Percentiles rank a stretch among this genome's conserved stretches.
phyloP scores from a whole-genome alignment of 2,329 filamentous ascomycete genomes.

The Grosmannia clavigera region DNA sequence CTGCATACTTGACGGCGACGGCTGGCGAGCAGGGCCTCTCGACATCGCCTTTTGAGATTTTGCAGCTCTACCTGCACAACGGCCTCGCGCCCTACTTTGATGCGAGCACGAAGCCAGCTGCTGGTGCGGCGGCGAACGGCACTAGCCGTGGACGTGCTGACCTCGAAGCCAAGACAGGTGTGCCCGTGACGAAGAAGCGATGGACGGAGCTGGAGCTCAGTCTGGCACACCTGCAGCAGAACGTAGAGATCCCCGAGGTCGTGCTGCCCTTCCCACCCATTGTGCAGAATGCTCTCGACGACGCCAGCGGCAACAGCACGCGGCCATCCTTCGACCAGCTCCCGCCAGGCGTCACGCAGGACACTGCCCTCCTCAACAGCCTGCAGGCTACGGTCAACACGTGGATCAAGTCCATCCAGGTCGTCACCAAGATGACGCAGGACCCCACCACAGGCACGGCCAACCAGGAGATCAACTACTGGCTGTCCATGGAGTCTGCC shows the following conservation, averaged over 20 bases:
- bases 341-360: slow-evolving; percentile 61
- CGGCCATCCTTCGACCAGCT: slow-evolving; percentile 71
- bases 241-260: slow-evolving; percentile 92
- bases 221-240: slow-evolving; percentile 85
- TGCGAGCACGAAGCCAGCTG: slow-evolving; percentile 72
- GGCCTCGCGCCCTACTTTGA: slow-evolving; percentile 94
- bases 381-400: slow-evolving; percentile 88
- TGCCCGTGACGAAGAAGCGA: slow-evolving; percentile 94
- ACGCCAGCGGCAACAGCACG: slow-evolving; percentile 52
- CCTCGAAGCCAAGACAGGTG: slow-evolving; percentile 82
- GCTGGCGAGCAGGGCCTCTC: slow-evolving; percentile 58
- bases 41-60: slow-evolving; percentile 77
- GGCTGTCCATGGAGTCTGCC: slow-evolving; percentile 92
- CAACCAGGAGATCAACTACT: slow-evolving; percentile 97
- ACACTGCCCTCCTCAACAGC: slow-evolving; percentile 86
- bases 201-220: slow-evolving; percentile 89
- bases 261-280: slow-evolving; percentile 78
- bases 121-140: slow-evolving; percentile 34
- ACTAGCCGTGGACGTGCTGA: slow-evolving; percentile 51
- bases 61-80: slow-evolving; percentile 85
- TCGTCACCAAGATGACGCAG: slow-evolving; percentile 85
- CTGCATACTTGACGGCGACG: slow-evolving; percentile 54
- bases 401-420: slow-evolving; percentile 98
- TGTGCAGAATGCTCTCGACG: slow-evolving; percentile 73
- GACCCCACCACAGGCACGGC: slow-evolving; percentile 68